phyloP scores from a whole-genome alignment of 1,284 basidiomycete species.

The Irpex lacteus region DNA sequence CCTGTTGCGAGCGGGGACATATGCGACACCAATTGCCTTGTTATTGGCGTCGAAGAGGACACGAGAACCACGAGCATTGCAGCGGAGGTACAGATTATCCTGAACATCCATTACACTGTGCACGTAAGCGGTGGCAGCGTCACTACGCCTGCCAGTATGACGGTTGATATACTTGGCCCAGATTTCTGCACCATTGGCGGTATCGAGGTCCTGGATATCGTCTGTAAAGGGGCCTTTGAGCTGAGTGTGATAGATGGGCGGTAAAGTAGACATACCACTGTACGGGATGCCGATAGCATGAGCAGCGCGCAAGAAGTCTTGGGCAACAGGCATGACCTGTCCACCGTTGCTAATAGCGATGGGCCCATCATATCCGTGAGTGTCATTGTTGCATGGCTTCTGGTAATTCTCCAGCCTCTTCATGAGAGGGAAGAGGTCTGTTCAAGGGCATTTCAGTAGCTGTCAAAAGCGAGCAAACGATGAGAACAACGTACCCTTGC shows the following conservation, averaged over 20 bases:
- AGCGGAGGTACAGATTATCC: conserved; percentile 58
- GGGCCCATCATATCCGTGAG: conserved; percentile 68
- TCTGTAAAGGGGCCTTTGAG: conserved; percentile 35
- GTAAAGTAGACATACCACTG: conserved; percentile 45
- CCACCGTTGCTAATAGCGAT: conserved; percentile 71
- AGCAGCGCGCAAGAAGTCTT: conserved; percentile 66
- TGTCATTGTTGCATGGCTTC: conserved; percentile 57
- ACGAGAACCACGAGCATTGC: conserved; percentile 63
- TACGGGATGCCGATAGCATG: conserved; percentile 63
- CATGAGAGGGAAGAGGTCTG: conserved; percentile 70
- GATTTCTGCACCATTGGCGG: conserved; percentile 64
- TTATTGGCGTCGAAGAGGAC: conserved; percentile 69
- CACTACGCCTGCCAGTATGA: conserved; percentile 67
- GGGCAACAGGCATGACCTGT: conserved; percentile 56
- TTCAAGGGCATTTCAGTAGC: background rate
- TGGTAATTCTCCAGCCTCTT: conserved; percentile 77
- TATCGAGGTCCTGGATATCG: conserved; percentile 64
- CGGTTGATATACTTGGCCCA: conserved; percentile 79
- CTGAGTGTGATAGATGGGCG: background rate
- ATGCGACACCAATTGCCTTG: conserved; percentile 70
- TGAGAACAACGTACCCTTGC: conserved; percentile 41
- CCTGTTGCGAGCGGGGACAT: conserved; percentile 63
- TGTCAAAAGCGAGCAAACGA: background rate
- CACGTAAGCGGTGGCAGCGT: conserved; percentile 70
- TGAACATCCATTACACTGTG: conserved; percentile 71